Conservation (phyloP, 495 filamentous ascomycete genomes). For the Terfezia boudieri region DNA sequence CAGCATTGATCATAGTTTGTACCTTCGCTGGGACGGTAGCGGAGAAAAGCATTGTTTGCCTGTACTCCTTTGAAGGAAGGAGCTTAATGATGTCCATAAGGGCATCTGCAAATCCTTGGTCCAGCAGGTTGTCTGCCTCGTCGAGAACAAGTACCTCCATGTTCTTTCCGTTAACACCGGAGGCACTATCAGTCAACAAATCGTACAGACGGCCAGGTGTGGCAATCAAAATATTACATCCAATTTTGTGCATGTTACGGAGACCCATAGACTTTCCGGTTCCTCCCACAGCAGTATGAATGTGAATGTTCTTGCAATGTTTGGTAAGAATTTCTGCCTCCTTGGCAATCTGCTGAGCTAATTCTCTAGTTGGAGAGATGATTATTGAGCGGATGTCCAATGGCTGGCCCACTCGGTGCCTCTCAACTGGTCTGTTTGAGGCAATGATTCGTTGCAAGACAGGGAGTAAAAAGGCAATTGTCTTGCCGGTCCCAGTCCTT, state of each 20-base stretch:
- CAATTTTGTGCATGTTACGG: slow-evolving; percentile 36
- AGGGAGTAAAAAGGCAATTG: slow-evolving; percentile 60
- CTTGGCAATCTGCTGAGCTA: slow-evolving; percentile 79
- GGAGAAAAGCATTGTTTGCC: slow-evolving; percentile 85
- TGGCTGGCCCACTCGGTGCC: slow-evolving; percentile 28
- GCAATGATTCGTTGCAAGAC: slow-evolving; percentile 46
- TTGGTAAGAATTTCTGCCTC: slow-evolving; percentile 53
- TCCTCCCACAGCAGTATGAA: slow-evolving; percentile 79
- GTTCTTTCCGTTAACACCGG: slow-evolving; percentile 45
- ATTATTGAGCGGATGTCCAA: slow-evolving; percentile 71
- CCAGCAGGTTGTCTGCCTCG: slow-evolving; percentile 81
- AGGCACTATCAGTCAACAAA: slow-evolving; percentile 45
- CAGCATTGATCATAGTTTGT: slow-evolving; percentile 46
- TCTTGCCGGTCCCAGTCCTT: slow-evolving; percentile 76
- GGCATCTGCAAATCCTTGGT: slow-evolving; percentile 67
- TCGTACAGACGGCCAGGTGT: slow-evolving; percentile 81
- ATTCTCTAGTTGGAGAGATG: slow-evolving; percentile 81
- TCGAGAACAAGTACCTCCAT: slow-evolving; percentile 71
- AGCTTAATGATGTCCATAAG: slow-evolving; percentile 43
- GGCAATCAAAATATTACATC: slow-evolving; percentile 76
- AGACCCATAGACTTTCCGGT: slow-evolving; percentile 47
- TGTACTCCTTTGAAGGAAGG: slow-evolving; percentile 40
- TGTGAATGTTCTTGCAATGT: slow-evolving; percentile 39
- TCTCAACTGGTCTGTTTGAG: slow-evolving; percentile 8
- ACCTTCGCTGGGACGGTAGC: slow-evolving; percentile 77